Percentiles rank a stretch among this genome's conserved stretches.
Conservation (phyloP, 1,139 yeast genomes). For the Magnusiomyces tetraspermus region DNA sequence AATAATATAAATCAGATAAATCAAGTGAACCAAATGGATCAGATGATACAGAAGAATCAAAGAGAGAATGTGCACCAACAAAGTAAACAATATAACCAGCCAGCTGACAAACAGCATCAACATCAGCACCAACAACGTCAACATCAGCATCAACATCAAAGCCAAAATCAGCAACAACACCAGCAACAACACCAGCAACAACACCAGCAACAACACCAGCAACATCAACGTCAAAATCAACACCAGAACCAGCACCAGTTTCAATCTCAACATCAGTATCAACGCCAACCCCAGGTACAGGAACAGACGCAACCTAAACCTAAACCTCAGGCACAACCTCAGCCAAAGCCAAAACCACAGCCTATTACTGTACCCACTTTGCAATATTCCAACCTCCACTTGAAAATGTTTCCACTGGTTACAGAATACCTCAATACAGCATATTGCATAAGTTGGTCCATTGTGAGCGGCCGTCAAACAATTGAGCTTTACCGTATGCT, state of each 20-base stretch:
- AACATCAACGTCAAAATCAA: neutral
- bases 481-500: conserved; percentile 10
- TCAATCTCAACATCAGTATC: neutral
- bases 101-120: too few relatives aligned
- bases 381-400: conserved; percentile 7
- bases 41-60: too few relatives aligned
- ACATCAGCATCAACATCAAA: too few relatives aligned
- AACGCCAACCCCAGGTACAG: neutral
- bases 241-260: neutral
- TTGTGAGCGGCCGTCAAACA: conserved; percentile 9
- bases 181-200: conserved; percentile 1
- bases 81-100: too few relatives aligned
- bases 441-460: conserved; percentile 12
- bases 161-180: neutral
- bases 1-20: neutral
- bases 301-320: neutral
- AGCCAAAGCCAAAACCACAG: neutral
- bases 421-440: conserved; percentile 11
- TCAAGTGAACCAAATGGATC: too few relatives aligned
- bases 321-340: neutral
- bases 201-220: neutral
- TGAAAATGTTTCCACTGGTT: conserved; percentile 14
- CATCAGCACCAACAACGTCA: too few relatives aligned
- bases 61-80: too few relatives aligned
- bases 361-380: neutral